Evolutionary conservation across 495 filamentous ascomycete genomes (phyloP).

Genomic region (Cercophora sp.): DNA sequence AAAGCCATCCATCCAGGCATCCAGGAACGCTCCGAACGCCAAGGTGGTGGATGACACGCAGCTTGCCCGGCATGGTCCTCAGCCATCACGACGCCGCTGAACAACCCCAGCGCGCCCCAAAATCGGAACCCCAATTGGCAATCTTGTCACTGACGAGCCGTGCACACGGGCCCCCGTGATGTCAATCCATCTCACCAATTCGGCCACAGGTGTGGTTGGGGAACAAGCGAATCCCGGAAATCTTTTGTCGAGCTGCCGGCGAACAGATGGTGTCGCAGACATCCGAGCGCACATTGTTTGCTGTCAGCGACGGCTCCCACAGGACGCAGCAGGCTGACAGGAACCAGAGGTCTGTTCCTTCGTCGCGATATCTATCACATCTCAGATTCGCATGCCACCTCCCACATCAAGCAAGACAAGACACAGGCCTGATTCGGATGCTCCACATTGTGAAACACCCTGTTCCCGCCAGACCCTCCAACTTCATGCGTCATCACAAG

Average conservation of each 20-base stretch:
- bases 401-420: neutral
- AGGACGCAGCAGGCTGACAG: neutral
- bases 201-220: neutral
- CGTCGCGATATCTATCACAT: no score
- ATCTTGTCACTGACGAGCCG: constrained; percentile 6
- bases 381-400: no score
- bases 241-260: neutral
- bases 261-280: constrained; percentile 9
- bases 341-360: neutral
- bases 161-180: neutral
- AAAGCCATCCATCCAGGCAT: neutral
- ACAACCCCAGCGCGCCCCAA: neutral
- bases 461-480: neutral
- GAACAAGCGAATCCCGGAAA: neutral
- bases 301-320: neutral
- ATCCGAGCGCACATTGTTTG: constrained; percentile 2
- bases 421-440: neutral
- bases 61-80: neutral
- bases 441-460: neutral
- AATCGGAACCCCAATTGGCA: neutral
- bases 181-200: neutral
- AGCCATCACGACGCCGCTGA: neutral
- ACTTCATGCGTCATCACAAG: neutral
- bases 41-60: neutral
- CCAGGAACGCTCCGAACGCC: constrained; percentile 1